Evolutionary conservation across 495 filamentous ascomycete species (phyloP), one percentile per base, ranked within the genome.

Genomic region (Penicillium coprophilum): DNA sequence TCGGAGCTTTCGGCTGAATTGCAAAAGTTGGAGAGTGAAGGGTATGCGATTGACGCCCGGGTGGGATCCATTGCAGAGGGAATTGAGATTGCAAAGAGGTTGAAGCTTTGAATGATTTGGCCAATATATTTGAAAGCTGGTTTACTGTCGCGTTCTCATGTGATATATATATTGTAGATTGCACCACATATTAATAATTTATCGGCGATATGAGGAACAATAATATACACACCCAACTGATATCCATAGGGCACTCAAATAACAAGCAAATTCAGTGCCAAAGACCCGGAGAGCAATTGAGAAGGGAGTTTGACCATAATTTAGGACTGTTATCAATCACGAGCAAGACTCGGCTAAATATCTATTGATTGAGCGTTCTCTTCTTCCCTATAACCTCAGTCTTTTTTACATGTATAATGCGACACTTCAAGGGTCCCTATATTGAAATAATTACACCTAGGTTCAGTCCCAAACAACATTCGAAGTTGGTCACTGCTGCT

Each of bases 31-130:
- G 90, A 96, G 63, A 73, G 73, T 13, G 76, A 90, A 55, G 91
- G 91, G 0, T 92, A 84, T 66, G 91, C 89, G 4, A 90, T 95
- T 62, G 91, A 96, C 75, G 90, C 91, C 4, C 79, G 91, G 27
- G 85, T 96, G 13, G 91, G 88, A 1, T 89, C 88, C 47, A 75
- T 96, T 44, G 91, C 91, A 6, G 90, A 93, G 69, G 92, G 92
- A 0, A 88, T 96, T 55, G 88, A 94, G 73, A 69, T 92, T 61
- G 89, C 87, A 41, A 89, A 82, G 68, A 77, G 75, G 62, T 84
- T 79, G 73, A 80, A 73, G 55, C 62, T 86, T 51, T 74, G 52
- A 54, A 0, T 24, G 9, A n/a, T 31, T 15, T 41, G n/a, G 4
- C 20, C 6, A 1, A 13, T 13, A 23, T 21, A 17, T 8, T 10